A percentile compares a stretch with the other conserved stretches of the same genome.
These are phyloP conservation scores for Gymnopilus junonius DNA, from an alignment of 768 basidiomycete species.

Conservation along the genomic window DNA sequence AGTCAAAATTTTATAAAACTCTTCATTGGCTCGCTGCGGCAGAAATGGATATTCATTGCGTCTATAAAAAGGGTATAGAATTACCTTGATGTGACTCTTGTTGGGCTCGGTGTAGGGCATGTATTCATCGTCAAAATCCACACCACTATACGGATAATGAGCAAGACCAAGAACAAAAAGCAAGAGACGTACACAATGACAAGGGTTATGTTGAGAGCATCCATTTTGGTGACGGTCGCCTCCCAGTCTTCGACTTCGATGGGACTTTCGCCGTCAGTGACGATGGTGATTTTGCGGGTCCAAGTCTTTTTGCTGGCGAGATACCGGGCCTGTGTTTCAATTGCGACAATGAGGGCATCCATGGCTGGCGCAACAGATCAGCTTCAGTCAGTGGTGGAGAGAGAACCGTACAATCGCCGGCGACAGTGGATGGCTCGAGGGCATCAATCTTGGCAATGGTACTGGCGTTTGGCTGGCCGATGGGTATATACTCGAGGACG, in stretches of 20 bases:
- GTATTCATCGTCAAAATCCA: conserved; percentile 85
- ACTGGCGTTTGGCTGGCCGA: conserved; percentile 64
- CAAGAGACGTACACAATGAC: conserved; percentile 67
- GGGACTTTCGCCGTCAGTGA: conserved; percentile 85
- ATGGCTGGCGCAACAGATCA: conserved; percentile 55
- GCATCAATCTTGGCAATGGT: conserved; percentile 71
- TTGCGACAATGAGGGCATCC: conserved; percentile 85
- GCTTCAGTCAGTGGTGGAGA: not conserved
- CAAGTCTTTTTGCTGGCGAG: conserved; percentile 77
- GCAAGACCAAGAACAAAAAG: not conserved
- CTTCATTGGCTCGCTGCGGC: conserved; percentile 71
- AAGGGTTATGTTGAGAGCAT: conserved; percentile 56
- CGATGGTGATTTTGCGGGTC: conserved; percentile 80
- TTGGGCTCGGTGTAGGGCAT: conserved; percentile 63
- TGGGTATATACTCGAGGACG: conserved; percentile 70
- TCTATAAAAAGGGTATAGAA: too few species aligned
- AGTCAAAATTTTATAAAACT: conserved; percentile 53
- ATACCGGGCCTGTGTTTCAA: conserved; percentile 76
- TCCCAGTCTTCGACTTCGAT: conserved; percentile 82
- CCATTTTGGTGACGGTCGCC: conserved; percentile 66
- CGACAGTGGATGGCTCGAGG: conserved; percentile 55
- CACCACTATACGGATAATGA: conserved; percentile 55
- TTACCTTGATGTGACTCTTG: conserved; percentile 78
- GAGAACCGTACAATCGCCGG: conserved; percentile 66
- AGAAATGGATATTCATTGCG: not conserved